phyloP scores from a whole-genome alignment of 345 rosid species.

The Syzygium oleosum region DNA sequence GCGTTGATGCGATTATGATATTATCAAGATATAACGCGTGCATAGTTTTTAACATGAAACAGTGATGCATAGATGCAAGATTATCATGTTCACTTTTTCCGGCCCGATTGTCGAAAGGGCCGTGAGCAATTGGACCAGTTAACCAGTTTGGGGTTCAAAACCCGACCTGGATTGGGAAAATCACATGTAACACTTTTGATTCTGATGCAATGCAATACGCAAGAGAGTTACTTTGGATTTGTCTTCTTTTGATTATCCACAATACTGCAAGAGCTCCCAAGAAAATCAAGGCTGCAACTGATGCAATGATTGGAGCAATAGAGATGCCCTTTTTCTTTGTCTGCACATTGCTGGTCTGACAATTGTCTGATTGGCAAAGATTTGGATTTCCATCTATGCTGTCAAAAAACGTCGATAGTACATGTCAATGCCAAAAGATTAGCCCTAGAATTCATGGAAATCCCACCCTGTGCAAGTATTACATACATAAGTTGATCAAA shows the following conservation, averaged over 20 bases:
- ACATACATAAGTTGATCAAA: too few relatives aligned
- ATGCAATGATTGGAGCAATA: conserved; percentile 14
- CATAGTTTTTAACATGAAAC: not conserved
- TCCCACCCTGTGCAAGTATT: too few relatives aligned
- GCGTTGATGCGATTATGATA: too few relatives aligned
- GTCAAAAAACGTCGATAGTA: not conserved
- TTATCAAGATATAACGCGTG: too few relatives aligned
- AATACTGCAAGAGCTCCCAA: conserved; percentile 11
- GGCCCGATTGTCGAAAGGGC: not conserved
- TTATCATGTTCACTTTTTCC: not conserved
- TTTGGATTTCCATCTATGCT: conserved; percentile 40
- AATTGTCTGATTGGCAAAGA: not conserved
- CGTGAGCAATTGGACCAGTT: not conserved
- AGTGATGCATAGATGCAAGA: not conserved
- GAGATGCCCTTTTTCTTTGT: conserved; percentile 20
- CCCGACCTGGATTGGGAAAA: not conserved
- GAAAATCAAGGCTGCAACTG: conserved; percentile 14
- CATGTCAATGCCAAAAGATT: too few relatives aligned
- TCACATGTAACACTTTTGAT: not conserved
- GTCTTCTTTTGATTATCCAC: conserved; percentile 13
- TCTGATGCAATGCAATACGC: not conserved
- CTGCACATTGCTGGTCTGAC: not conserved
- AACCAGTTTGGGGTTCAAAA: not conserved
- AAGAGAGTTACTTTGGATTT: not conserved
- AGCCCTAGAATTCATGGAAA: too few relatives aligned